phyloP scores from a whole-genome alignment of 2,329 filamentous ascomycete species.

The Fusarium caatingaense region DNA sequence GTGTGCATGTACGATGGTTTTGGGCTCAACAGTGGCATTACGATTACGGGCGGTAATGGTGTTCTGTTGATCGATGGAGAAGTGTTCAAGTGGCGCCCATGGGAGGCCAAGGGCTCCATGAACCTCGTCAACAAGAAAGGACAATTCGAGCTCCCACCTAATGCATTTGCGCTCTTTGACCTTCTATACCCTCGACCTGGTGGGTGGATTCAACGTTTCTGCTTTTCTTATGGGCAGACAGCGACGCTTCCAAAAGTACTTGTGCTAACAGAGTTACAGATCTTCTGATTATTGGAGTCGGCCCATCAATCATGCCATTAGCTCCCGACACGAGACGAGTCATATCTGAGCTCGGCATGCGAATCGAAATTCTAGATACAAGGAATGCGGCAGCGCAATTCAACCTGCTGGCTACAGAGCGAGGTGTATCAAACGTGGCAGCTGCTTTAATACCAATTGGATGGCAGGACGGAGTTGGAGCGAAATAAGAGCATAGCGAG shows the following conservation, averaged over 20 bases:
- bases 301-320: constrained; percentile 78
- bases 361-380: constrained; percentile 90
- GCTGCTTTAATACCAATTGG: constrained; percentile 89
- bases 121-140: constrained; percentile 78
- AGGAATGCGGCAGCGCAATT: constrained; percentile 94
- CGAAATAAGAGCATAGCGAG: constrained; percentile 35
- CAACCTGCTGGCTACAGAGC: constrained; percentile 93
- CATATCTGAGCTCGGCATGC: constrained; percentile 82
- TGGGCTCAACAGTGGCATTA: constrained; percentile 82
- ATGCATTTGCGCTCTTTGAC: constrained; percentile 79
- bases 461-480: constrained; percentile 73
- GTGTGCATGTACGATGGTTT: constrained; percentile 87
- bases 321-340: constrained; percentile 78
- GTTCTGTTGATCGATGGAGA: constrained; percentile 86
- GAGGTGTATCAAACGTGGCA: constrained; percentile 85
- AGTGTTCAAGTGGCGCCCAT: constrained; percentile 89
- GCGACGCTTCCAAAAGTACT: background rate
- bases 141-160: constrained; percentile 79
- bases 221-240: background rate
- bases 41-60: constrained; percentile 75
- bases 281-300: constrained; percentile 88
- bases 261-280: constrained; percentile 62
- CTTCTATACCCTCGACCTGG: constrained; percentile 90
- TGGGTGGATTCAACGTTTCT: constrained; percentile 56
- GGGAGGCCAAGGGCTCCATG: constrained; percentile 64